Evolutionary conservation across 1,284 basidiomycete genomes (phyloP), one percentile per base, ranked within the genome.

Genomic region (Melampsora larici-populina): DNA sequence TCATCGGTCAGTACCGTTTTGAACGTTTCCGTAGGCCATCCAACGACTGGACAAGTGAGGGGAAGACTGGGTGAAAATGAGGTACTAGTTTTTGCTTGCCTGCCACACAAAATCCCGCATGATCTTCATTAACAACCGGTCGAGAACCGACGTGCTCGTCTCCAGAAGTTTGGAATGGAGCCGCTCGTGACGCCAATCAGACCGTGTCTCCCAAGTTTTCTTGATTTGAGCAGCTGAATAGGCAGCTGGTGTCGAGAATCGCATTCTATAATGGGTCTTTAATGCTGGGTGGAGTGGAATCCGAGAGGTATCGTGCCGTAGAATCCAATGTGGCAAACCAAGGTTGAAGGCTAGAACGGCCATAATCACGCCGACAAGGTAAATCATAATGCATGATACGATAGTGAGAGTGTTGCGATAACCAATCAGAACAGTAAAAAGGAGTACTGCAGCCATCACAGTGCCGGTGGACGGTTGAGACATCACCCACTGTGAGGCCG

Each of bases 91-190:
- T 58, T 24, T 62, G 63, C 63, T 66, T 65, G 62, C 72, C 72
- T 74, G 64, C 62, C 72, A 74, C 18, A 74, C 72, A 49, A 74
- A 74, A 51, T 74, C 72, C 31, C 46, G 43, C 36, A 74, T 65
- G 33, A 74, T 66, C 24, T 74, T 74, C 11, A 24, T 48, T 13
- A 74, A 51, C 46, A 74, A n/a, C 11, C 72, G 43, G 48, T 74
- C 62, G 15, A 74, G 18, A 18, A 49, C 63, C 18, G 29, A 43
- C 18, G 40, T 13, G 11, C 60, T 74, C 33, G 51, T 74, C 3
- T 48, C 26, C n/a, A 49, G 29, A 24, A 74, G 63, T 24, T 29
- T 31, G 8, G 72, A 46, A 55, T 74, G 72, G 5, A 74, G 43
- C 13, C 26, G 60, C 51, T 74, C 29, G 15, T 66, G 33, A 11